These are phyloP conservation scores for Yamadazyma kitorensis DNA, from an alignment of 805 yeast genomes.

Conservation along the genomic window DNA sequence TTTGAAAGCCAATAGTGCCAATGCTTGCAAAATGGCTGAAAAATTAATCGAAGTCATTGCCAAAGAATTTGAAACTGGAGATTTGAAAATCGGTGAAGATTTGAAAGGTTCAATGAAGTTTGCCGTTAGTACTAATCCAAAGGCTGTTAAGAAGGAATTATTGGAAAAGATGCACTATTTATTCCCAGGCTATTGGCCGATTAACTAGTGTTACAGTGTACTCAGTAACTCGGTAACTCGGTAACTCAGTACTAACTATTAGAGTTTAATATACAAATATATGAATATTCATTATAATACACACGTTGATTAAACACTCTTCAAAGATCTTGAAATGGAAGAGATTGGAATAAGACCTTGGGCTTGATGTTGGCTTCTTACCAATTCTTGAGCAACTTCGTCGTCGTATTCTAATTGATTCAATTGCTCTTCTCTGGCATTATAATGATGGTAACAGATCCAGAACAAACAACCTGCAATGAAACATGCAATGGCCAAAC, in stretches of 20 bases:
- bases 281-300: neutral
- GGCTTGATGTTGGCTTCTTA: slow-evolving; percentile 7
- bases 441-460: slow-evolving; percentile 53
- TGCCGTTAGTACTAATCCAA: slow-evolving; percentile 74
- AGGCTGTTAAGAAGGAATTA: slow-evolving; percentile 69
- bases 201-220: slow-evolving; percentile 1
- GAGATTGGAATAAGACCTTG: slow-evolving; percentile 18
- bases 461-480: slow-evolving; percentile 62
- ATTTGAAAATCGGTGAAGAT: slow-evolving; percentile 58
- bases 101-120: slow-evolving; percentile 74
- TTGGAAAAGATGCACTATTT: slow-evolving; percentile 79
- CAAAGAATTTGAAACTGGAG: slow-evolving; percentile 53
- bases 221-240: too few species aligned
- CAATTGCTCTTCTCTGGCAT: slow-evolving; percentile 55
- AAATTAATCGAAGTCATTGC: slow-evolving; percentile 67
- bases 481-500: slow-evolving; percentile 57
- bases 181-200: slow-evolving; percentile 87
- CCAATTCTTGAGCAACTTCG: slow-evolving; percentile 9
- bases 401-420: slow-evolving; percentile 46
- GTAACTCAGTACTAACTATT: too few species aligned
- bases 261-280: too few species aligned
- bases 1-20: slow-evolving; percentile 78
- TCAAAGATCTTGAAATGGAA: slow-evolving; percentile 17
- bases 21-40: slow-evolving; percentile 78
- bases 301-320: slow-evolving; percentile 11